Evolutionary conservation across 2,329 filamentous ascomycete species (phyloP).

Genomic region (Pseudocercospora vitis): DNA sequence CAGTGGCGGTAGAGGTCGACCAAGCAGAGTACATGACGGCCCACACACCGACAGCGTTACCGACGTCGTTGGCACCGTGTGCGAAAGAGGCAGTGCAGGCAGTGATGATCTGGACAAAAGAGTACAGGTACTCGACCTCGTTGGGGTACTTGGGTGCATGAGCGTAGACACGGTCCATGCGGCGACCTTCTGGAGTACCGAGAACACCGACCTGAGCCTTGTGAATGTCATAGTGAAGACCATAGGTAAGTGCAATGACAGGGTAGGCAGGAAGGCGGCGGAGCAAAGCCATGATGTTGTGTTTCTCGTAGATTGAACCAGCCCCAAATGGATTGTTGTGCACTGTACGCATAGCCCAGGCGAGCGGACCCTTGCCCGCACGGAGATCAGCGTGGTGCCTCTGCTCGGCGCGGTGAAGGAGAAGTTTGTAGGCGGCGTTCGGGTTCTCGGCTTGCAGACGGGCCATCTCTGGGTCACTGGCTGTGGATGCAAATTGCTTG

Average conservation of each 20-base stretch:
- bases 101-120: conserved; percentile 63
- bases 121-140: conserved; percentile 61
- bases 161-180: conserved; percentile 54
- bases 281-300: conserved; percentile 16
- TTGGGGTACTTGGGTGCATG: conserved; percentile 62
- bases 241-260: conserved; percentile 15
- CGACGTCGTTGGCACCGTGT: conserved; percentile 63
- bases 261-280: conserved; percentile 15
- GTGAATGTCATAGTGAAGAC: conserved; percentile 41
- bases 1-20: conserved; percentile 42
- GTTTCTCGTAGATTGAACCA: conserved; percentile 15
- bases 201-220: conserved; percentile 31
- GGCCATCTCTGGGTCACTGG: conserved; percentile 1
- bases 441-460: conserved; percentile 7
- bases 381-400: conserved; percentile 17
- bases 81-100: conserved; percentile 70
- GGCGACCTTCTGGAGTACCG: conserved; percentile 18
- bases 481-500: neutral
- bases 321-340: conserved; percentile 16
- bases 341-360: conserved; percentile 15
- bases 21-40: conserved; percentile 62
- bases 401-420: conserved; percentile 9
- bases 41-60: conserved; percentile 62
- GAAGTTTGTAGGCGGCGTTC: conserved; percentile 11
- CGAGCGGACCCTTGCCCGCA: conserved; percentile 12